Conservation (phyloP, 2,329 filamentous ascomycete genomes). For the Stachybotrys chartarum region DNA sequence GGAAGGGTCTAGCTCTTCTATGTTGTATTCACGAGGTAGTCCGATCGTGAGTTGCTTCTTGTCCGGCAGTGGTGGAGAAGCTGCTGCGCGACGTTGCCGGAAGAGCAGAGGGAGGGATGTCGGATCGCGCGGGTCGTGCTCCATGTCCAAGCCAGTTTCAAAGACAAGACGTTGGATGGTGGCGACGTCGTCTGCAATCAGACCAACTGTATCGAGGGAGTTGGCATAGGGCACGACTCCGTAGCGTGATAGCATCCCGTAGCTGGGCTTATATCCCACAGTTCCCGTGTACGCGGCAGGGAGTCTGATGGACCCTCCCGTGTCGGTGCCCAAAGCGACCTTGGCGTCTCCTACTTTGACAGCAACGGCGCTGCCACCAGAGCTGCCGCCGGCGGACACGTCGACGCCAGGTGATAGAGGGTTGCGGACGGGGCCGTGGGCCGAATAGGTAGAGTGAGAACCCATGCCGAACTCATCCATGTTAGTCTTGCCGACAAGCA, state of each 20-base stretch:
- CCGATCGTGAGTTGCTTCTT: constrained; percentile 39
- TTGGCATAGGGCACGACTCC: constrained; percentile 91
- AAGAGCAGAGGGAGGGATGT: constrained; percentile 58
- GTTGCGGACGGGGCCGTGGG: constrained; percentile 57
- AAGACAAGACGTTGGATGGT: constrained; percentile 44
- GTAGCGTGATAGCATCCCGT: constrained; percentile 77
- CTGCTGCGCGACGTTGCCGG: constrained; percentile 39
- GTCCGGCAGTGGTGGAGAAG: constrained; percentile 13
- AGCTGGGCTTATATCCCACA: constrained; percentile 86
- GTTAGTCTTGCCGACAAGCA: constrained; percentile 74
- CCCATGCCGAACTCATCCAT: constrained; percentile 98
- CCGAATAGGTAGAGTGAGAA: constrained; percentile 69
- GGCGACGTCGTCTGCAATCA: constrained; percentile 53
- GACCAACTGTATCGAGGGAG: constrained; percentile 82
- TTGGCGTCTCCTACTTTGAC: constrained; percentile 56
- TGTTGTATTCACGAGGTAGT: constrained; percentile 76
- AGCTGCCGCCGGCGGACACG: constrained; percentile 78
- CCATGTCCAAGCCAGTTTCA: constrained; percentile 37
- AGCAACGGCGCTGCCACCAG: constrained; percentile 85
- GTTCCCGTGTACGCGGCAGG: constrained; percentile 81
- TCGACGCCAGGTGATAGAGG: constrained; percentile 27
- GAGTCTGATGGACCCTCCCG: constrained; percentile 79
- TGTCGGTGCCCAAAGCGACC: constrained; percentile 82
- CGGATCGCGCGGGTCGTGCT: constrained; percentile 64
- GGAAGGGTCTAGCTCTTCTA: constrained; percentile 64